Base-by-base conservation (phyloP, 208 protist species). In the Borovskyia barvae region DNA sequence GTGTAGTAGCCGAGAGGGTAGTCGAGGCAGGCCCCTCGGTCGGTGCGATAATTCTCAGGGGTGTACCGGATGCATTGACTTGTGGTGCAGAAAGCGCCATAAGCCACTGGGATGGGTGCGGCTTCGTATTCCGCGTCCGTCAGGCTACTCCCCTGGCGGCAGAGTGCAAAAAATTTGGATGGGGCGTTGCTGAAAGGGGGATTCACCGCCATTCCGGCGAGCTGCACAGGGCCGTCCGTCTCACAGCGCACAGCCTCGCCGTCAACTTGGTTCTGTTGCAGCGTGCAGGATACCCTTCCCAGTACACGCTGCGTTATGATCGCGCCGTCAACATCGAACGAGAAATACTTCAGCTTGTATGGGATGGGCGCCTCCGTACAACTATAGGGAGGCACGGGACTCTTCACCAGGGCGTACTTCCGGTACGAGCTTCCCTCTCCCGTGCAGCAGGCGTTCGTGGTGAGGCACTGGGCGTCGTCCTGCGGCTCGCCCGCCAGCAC, bases 21-120 rank as follows among this genome's bases (percentile, higher is more conserved):
- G 11, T 47, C 36, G 0, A 22, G 1, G 30, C 63, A 69, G 5
- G 12, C 20, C 8, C 49, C 3, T 3, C 63, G 48, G 19, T 69
- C 63, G 14, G 32, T 32, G 52, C 56, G 50, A 47, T 69, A 61
- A 29, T 69, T 69, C 17, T 28, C 35, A 2, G 43, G 2, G 2
- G 63, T 62, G 36, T 69, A 69, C 6, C 63, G 46, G 20, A 69
- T 47, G 35, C 63, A 69, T 5, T 14, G 47, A n/a, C 14, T 61
- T 7, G 15, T 47, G 7, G 46, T 11, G 35, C 63, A 60, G 19
- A 69, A 69, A 6, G 46, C 37, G 7, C 2, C 12, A 11, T 0
- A 3, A 3, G 41, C 20, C 15, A 69, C 63, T 30, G 63, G 46
- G 20, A 69, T 56, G 7, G 63, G 63, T 29, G 37, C 32, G 2